Conservation (phyloP, 2,329 filamentous ascomycete species). For the Pyrenophora tritici-repentis region DNA sequence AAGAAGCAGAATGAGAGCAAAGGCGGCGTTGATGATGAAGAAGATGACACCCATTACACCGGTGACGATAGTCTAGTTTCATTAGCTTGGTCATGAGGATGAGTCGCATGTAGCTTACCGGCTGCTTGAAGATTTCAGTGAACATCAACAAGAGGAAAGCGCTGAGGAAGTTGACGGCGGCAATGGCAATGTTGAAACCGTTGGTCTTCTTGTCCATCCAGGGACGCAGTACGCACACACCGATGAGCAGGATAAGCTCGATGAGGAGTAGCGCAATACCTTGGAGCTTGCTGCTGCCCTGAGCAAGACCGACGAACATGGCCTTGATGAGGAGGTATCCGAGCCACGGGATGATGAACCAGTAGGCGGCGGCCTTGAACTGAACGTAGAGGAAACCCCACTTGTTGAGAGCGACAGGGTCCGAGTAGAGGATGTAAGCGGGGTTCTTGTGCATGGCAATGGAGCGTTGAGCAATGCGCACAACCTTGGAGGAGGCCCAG, state of each 20-base stretch:
- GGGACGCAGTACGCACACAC: constrained; percentile 77
- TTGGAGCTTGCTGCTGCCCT: constrained; percentile 72
- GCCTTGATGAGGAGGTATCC: constrained; percentile 83
- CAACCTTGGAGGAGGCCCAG: constrained; percentile 90
- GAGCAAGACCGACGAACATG: constrained; percentile 83
- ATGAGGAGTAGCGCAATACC: constrained; percentile 82
- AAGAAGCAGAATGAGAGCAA: constrained; percentile 79
- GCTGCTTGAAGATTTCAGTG: constrained; percentile 82
- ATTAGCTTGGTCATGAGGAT: constrained; percentile 18
- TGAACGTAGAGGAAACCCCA: constrained; percentile 98
- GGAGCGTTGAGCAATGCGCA: constrained; percentile 84
- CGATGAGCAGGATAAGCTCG: constrained; percentile 78
- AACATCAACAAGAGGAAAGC: constrained; percentile 88
- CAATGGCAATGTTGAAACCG: constrained; percentile 92
- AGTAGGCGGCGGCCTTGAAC: constrained; percentile 94
- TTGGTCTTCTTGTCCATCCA: constrained; percentile 99
- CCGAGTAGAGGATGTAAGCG: constrained; percentile 94
- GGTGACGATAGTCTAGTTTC: constrained; percentile 69
- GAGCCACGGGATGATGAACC: constrained; percentile 84
- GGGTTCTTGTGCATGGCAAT: constrained; percentile 93
- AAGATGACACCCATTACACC: constrained; percentile 89
- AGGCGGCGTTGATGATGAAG: constrained; percentile 84
- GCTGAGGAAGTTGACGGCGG: constrained; percentile 87
- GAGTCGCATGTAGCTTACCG: constrained; percentile 55
- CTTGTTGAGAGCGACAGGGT: constrained; percentile 92